Base-by-base conservation (phyloP, 2,329 filamentous ascomycete species). In the Knufia petricola region DNA sequence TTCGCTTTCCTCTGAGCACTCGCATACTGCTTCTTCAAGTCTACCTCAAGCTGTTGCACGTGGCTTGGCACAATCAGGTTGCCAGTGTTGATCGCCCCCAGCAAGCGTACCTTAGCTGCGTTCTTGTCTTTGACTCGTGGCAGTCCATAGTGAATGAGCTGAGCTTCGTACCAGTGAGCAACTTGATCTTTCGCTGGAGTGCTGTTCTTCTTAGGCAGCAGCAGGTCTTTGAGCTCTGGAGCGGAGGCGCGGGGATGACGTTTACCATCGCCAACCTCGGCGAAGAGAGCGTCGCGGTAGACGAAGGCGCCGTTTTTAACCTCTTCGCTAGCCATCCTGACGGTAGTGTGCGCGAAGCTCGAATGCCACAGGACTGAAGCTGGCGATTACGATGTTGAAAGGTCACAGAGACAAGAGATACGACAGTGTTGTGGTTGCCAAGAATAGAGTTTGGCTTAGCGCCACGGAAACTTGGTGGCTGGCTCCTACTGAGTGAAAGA, bases 101-200 rank as follows among this genome's bases (percentile, higher is more conserved):
- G 68, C 13, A 84, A 63, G 1, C 78, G 66, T 65, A 79, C 73
- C 49, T 78, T 76, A 8, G 78, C 78, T 0, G 72, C 70, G 19
- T 75, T 71, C 62, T 82, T 82, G 38, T 70, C 69, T 57, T 77
- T 78, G 15, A 75, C 77, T 0, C 71, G 69, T 4, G 66, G 67
- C 0, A 83, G 66, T 1, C 76, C 78, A 62, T 82, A 82, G 62
- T 83, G 79, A 3, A 79, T 62, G 9, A 82, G 68, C 53, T 83
- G 78, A 0, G 79, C 77, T 52, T 78, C 72, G 50, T 78, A 82
- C 74, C 74, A 83, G 53, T 81, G 76, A 1, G 69, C 77, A 0
- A 77, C 71, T 37, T 70, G 71, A 55, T 81, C 75, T 38, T 72
- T 68, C 13, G 28, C 19, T 4, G 52, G 39, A 2, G 40, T 43